Evolutionary conservation across 495 filamentous ascomycete genomes (phyloP), one percentile per base, ranked within the genome.

Genomic region (Podospora didyma): DNA sequence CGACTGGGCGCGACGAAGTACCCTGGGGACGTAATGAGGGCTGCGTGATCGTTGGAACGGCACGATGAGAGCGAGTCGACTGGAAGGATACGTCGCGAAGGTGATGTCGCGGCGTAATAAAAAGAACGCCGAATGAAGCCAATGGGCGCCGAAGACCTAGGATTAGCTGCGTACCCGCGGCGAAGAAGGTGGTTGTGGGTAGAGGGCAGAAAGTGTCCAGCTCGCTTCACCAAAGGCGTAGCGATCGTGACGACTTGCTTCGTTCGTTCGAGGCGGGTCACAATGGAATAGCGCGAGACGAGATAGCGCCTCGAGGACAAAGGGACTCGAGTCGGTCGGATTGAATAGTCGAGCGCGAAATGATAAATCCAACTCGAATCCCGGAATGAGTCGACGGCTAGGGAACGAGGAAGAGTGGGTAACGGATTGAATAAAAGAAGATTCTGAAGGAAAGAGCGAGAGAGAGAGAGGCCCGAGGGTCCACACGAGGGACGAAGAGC

Each of bases 221-320:
- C 45, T 23, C 21, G 34, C 51, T 49, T 49, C 51, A 47, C 51
- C 23, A 24, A 46, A 46, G 44, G 34, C 31, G 52, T 63, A 51
- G 57, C 57, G 59, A 64, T 57, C 47, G 60, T 60, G 59, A 63
- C 51, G 51, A 41, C 54, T 20, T 53, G 44, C 28, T n/a, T n/a
- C n/a, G n/a, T n/a, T n/a, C n/a, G n/a, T n/a, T 56, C 54, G 51
- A 57, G 62, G 54, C 48, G 61, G 50, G 57, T 48, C 59, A 67
- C 65, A 65, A 66, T 61, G 58, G 54, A 44, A 54, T 45, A 63
- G 55, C 56, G 54, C 44, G 50, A 57, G 53, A 62, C 41, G 60
- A 50, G 59, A 61, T 62, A n/a, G 68, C 59, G 69, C 59, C 63
- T 70, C 62, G 67, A 64, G 58, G 62, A 68, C 69, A 71, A 71